Percentiles rank a stretch among this genome's conserved stretches.
Evolutionary conservation across 257 asterid species (phyloP).

Genomic region (Asclepias syriaca): DNA sequence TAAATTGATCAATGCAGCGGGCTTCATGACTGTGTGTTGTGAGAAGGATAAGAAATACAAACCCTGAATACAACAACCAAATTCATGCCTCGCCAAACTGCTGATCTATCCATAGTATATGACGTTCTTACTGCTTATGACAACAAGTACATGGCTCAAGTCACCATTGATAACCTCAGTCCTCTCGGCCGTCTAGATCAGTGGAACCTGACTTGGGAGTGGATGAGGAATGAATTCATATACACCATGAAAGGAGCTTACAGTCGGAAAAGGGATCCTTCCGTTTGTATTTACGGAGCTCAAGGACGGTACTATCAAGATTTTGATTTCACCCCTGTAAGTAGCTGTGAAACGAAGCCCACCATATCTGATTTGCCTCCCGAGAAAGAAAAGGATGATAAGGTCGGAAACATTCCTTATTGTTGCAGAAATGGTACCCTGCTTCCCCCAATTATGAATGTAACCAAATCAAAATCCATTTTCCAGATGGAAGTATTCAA

Average conservation of each 20-base stretch:
- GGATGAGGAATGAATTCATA: conserved; percentile 95
- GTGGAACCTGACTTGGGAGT: conserved; percentile 94
- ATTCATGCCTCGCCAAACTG: conserved; percentile 46
- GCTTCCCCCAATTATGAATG: conserved; percentile 67
- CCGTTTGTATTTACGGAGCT: conserved; percentile 77
- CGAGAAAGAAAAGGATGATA: conserved; percentile 55
- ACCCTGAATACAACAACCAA: conserved; percentile 29
- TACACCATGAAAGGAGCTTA: conserved; percentile 75
- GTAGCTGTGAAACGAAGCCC: conserved; percentile 68
- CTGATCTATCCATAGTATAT: conserved; percentile 71
- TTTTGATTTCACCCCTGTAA: conserved; percentile 67
- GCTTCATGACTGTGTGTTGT: conserved; percentile 63
- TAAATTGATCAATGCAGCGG: conserved; percentile 34
- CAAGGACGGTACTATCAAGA: conserved; percentile 70
- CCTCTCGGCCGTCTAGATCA: conserved; percentile 90
- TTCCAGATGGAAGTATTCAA: conserved; percentile 83
- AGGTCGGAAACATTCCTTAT: conserved; percentile 62
- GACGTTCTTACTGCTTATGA: conserved; percentile 61
- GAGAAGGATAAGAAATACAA: conserved; percentile 70
- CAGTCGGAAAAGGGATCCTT: conserved; percentile 62
- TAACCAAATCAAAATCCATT: conserved; percentile 54
- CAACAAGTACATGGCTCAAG: conserved; percentile 66
- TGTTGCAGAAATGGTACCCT: conserved; percentile 75
- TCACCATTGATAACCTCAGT: conserved; percentile 74
- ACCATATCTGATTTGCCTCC: conserved; percentile 70